Base-by-base conservation (phyloP, 345 rosid species). In the Salix arbutifolia region DNA sequence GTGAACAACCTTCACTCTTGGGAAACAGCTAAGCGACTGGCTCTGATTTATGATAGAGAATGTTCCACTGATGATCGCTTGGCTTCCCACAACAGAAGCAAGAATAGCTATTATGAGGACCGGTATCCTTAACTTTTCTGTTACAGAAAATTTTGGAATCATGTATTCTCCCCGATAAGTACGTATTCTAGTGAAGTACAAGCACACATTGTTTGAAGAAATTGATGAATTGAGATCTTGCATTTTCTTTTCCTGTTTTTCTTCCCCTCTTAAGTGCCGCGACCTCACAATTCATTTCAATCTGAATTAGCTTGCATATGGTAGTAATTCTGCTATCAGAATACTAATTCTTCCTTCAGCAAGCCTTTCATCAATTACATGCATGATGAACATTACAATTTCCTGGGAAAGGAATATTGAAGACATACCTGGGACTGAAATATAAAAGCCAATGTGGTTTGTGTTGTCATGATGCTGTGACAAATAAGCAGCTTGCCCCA, bases 71-170 rank as follows among this genome's bases (percentile, higher is more conserved):
- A 96, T 96, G 78, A 96, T 96, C 13, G 99, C 97, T 85, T 94
- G 99, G 88, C 99, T 94, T 86, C 98, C 99, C 73, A 96, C 99
- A 48, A 96, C 95, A 69, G 99, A 91, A 73, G 99, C 98, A 65
- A 94, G 97, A 84, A 96, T 96, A 1, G 99, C 99, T 37, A 96
- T 69, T 65, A 84, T 28, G 19, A 96, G 93, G 78, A 96, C 97
- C 3, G 99, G 99, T 89, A 91, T 85, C 80, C 94, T 90, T 67
- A 96, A 86, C 76, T 81, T 80, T 72, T 82, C 99, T 96, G 88
- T 71, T 81, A 71, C 77, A 66, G 78, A 76, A 80, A 75, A 77
- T 19, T 23, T 50, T 30, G 2, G 18, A 31, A 58, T 74, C 38
- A 58, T 33, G 35, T 26, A 30, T 30, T 25, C 62, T 71, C 31